Percentiles rank a stretch among this genome's conserved stretches.
Evolutionary conservation across 1,284 basidiomycete species (phyloP).

Genomic region (Trametes hirsuta): DNA sequence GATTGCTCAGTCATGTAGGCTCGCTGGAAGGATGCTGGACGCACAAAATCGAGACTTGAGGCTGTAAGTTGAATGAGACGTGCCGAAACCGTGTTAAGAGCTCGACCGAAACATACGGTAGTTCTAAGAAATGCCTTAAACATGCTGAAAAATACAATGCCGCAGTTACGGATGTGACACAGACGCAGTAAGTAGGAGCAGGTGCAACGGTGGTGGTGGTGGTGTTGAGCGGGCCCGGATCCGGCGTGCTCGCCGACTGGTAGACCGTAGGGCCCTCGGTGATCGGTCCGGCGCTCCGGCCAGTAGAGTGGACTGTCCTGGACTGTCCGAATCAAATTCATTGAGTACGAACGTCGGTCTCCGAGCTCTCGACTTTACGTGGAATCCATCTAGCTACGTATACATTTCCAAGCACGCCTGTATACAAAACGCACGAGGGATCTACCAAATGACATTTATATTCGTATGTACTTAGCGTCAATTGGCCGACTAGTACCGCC

Average conservation of each 20-base stretch:
- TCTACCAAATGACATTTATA: too few species aligned
- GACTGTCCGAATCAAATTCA: too few species aligned
- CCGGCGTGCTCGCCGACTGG: too few species aligned
- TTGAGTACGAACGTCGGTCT: neutral
- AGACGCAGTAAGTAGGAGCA: too few species aligned
- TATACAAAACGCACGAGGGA: too few species aligned
- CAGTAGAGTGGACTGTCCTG: too few species aligned
- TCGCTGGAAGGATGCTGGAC: constrained; percentile 25
- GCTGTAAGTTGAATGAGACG: constrained; percentile 38
- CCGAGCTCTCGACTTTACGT: neutral
- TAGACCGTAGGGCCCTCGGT: neutral
- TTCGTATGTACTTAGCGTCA: too few species aligned
- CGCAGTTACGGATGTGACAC: neutral
- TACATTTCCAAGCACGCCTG: too few species aligned
- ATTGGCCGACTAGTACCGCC: neutral
- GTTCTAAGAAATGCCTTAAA: constrained; percentile 22
- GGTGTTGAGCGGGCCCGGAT: neutral
- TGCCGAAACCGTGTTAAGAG: neutral
- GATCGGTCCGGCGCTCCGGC: neutral
- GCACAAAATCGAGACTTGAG: constrained; percentile 68
- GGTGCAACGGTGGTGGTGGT: neutral
- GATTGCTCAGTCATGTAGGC: neutral
- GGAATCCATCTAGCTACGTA: too few species aligned
- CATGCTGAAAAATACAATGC: neutral
- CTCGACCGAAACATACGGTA: constrained; percentile 8